These are phyloP conservation scores for Cyclotella distinguenda DNA, from an alignment of 108 stramenopile genomes.

Conservation along the genomic window DNA sequence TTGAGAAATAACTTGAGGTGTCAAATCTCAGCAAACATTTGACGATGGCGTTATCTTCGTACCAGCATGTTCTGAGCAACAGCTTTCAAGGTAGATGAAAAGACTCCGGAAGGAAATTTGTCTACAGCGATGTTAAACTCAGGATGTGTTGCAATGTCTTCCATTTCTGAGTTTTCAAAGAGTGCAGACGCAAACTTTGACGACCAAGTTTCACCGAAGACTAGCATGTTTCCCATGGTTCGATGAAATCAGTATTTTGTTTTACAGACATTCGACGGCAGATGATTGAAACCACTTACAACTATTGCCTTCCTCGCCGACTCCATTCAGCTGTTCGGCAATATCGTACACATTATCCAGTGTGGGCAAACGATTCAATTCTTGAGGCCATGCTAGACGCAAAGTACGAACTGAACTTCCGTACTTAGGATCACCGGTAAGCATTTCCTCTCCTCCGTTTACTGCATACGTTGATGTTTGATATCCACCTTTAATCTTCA, in stretches of 20 bases:
- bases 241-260: neutral
- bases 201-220: slow-evolving; percentile 23
- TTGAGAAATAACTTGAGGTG: neutral
- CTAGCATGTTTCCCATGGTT: neutral
- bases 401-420: slow-evolving; percentile 1
- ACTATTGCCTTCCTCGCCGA: slow-evolving; percentile 20
- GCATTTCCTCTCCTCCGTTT: slow-evolving; percentile 20
- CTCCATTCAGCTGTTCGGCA: slow-evolving; percentile 27
- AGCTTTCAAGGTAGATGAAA: slow-evolving; percentile 7
- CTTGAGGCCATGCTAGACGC: neutral
- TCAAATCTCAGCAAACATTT: neutral
- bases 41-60: neutral
- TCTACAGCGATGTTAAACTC: slow-evolving; percentile 13
- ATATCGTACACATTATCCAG: slow-evolving; percentile 20
- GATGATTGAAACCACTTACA: neutral
- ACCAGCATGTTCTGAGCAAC: slow-evolving; percentile 14
- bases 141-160: slow-evolving; percentile 16
- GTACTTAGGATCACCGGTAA: slow-evolving; percentile 12
- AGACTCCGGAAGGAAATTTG: neutral
- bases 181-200: slow-evolving; percentile 17
- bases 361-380: slow-evolving; percentile 17
- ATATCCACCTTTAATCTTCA: slow-evolving; percentile 8
- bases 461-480: slow-evolving; percentile 29
- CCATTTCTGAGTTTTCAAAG: slow-evolving; percentile 14
- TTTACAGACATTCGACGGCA: no score